A percentile compares a stretch with the other conserved stretches of the same genome.
phyloP scores from a whole-genome alignment of 768 basidiomycete species.

The Suillus ampliporus region DNA sequence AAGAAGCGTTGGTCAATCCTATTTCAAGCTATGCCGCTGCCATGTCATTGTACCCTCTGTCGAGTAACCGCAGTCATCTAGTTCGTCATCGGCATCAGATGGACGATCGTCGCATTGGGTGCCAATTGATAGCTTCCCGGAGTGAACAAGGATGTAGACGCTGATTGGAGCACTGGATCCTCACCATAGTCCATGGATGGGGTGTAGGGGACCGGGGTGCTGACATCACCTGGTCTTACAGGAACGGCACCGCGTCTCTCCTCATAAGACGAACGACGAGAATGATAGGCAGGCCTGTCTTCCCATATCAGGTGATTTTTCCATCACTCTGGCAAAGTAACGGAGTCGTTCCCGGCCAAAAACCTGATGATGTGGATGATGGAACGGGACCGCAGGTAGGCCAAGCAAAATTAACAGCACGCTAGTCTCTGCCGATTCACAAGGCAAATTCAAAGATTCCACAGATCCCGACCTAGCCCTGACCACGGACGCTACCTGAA shows the following conservation, averaged over 20 bases:
- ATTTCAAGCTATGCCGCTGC: neutral
- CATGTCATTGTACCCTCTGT: slow-evolving; percentile 25
- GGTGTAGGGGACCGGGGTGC: slow-evolving; percentile 29
- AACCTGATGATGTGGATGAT: slow-evolving; percentile 16
- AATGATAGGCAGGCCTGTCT: slow-evolving; percentile 27
- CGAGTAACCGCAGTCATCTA: slow-evolving; percentile 26
- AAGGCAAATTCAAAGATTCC: too few relatives aligned
- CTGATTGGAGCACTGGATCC: slow-evolving; percentile 21
- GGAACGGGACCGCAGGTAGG: too few relatives aligned
- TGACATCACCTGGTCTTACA: slow-evolving; percentile 33
- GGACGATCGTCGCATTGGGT: neutral
- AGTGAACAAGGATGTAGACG: slow-evolving; percentile 21
- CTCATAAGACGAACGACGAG: slow-evolving; percentile 31
- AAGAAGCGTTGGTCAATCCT: neutral
- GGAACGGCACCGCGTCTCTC: slow-evolving; percentile 27
- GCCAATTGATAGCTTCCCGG: slow-evolving; percentile 11
- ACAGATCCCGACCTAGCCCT: too few relatives aligned
- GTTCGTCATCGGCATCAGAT: slow-evolving; percentile 11
- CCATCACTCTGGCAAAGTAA: slow-evolving; percentile 17
- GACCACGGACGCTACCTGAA: too few relatives aligned
- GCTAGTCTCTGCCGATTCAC: too few relatives aligned
- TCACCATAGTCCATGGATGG: slow-evolving; percentile 28
- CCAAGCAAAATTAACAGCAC: too few relatives aligned
- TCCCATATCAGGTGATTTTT: slow-evolving; percentile 29
- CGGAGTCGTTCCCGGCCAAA: slow-evolving; percentile 25